These are phyloP conservation scores for Peziza echinospora DNA, from an alignment of 495 filamentous ascomycete genomes.

Conservation along the genomic window DNA sequence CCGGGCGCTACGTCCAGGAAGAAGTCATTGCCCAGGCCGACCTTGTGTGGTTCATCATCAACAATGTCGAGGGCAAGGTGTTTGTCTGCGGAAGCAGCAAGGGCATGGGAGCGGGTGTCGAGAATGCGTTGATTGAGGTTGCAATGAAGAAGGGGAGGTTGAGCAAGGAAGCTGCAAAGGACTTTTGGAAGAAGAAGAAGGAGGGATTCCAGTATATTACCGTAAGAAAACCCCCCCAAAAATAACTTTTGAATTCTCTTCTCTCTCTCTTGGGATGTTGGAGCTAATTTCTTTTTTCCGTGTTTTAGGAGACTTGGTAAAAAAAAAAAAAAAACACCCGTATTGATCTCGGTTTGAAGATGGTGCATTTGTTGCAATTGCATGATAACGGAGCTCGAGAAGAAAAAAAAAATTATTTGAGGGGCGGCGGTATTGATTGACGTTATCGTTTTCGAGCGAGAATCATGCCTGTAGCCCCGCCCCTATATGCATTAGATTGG, in stretches of 20 bases:
- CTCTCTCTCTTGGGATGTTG: conserved; percentile 1
- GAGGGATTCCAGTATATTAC: conserved; percentile 72
- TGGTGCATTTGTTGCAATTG: too few species aligned
- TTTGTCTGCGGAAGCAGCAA: conserved; percentile 88
- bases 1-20: conserved; percentile 67
- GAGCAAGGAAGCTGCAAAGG: conserved; percentile 44
- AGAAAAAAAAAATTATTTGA: too few species aligned
- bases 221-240: too few species aligned
- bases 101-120: conserved; percentile 95
- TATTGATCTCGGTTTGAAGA: neutral
- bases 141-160: conserved; percentile 63
- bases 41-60: conserved; percentile 90
- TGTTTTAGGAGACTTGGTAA: conserved; percentile 8
- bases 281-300: neutral
- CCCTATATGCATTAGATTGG: too few species aligned
- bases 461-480: too few species aligned
- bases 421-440: too few species aligned
- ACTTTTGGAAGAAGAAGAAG: conserved; percentile 67
- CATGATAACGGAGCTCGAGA: too few species aligned
- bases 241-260: conserved; percentile 3
- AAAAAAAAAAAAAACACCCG: conserved; percentile 1
- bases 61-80: conserved; percentile 73
- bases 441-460: too few species aligned
- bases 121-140: conserved; percentile 57
- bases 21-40: conserved; percentile 74